phyloP scores from a whole-genome alignment of 1,284 basidiomycete species.

The Ceratobasidium sp. region DNA sequence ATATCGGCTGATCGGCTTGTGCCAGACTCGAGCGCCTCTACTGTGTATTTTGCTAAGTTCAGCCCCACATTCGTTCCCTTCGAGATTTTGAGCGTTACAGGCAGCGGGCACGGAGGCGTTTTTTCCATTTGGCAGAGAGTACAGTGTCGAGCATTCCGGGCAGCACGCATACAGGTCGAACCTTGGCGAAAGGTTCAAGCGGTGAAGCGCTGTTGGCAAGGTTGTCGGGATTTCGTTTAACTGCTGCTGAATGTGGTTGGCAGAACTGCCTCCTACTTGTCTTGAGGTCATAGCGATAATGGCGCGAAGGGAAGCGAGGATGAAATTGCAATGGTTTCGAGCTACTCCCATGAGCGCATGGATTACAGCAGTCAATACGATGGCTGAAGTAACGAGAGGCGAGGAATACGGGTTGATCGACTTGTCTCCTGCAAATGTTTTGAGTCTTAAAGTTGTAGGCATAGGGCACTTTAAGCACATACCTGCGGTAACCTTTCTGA shows the following conservation, averaged over 20 bases:
- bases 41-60: not conserved
- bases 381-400: not conserved
- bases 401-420: not conserved
- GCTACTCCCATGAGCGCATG: constrained; percentile 2
- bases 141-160: constrained; percentile 2
- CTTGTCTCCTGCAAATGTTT: not conserved
- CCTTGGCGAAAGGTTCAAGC: not conserved
- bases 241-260: not conserved
- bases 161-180: constrained; percentile 1
- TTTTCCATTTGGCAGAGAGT: not conserved
- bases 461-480: too few species aligned
- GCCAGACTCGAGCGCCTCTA: not conserved
- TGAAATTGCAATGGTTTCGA: constrained; percentile 4
- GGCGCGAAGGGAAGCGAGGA: not conserved
- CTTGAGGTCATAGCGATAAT: not conserved
- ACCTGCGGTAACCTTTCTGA: not conserved
- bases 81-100: not conserved
- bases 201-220: not conserved
- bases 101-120: not conserved
- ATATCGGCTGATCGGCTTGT: not conserved
- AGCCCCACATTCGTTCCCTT: not conserved
- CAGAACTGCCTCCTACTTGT: not conserved
- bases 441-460: too few species aligned
- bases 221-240: not conserved
- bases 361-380: not conserved